Evolutionary conservation across 1,139 yeast species (phyloP).

Genomic region (Saccharomyces hybrid): DNA sequence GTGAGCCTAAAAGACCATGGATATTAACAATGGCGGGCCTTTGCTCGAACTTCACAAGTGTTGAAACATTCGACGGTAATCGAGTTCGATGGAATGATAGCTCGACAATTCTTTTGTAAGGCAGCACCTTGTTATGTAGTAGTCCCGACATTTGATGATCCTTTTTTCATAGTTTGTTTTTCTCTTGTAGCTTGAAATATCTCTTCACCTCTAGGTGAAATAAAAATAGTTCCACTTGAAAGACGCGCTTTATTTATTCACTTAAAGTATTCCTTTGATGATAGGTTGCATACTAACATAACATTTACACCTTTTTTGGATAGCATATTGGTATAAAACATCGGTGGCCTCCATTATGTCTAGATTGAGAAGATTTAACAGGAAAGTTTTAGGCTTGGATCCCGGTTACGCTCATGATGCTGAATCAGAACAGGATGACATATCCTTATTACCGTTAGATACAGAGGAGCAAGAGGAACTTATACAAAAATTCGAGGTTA

Average conservation of each 20-base stretch:
- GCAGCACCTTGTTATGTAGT: slow-evolving; percentile 5
- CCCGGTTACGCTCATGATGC: slow-evolving; percentile 2
- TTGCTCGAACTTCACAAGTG: background rate
- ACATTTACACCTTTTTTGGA: background rate
- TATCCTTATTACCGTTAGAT: slow-evolving; percentile 23
- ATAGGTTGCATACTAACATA: background rate
- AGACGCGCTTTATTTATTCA: background rate
- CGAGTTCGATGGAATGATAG: slow-evolving; percentile 18
- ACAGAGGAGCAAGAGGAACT: slow-evolving; percentile 29
- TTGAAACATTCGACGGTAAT: background rate
- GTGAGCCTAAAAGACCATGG: slow-evolving; percentile 30
- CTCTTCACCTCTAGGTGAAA: background rate
- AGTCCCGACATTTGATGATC: background rate
- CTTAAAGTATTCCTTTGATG: background rate
- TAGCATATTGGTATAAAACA: background rate
- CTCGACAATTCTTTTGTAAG: slow-evolving; percentile 12
- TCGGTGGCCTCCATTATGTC: slow-evolving; percentile 17
- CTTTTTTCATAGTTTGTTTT: background rate
- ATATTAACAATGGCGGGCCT: slow-evolving; percentile 23
- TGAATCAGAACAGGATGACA: slow-evolving; percentile 11
- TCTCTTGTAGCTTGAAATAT: background rate
- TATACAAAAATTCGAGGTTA: slow-evolving; percentile 22
- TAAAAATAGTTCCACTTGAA: background rate
- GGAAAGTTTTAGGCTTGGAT: slow-evolving; percentile 11
- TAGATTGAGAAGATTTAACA: slow-evolving; percentile 22